Conservation (phyloP, 1,139 yeast genomes). For the Sugiyamaella castrensis region DNA sequence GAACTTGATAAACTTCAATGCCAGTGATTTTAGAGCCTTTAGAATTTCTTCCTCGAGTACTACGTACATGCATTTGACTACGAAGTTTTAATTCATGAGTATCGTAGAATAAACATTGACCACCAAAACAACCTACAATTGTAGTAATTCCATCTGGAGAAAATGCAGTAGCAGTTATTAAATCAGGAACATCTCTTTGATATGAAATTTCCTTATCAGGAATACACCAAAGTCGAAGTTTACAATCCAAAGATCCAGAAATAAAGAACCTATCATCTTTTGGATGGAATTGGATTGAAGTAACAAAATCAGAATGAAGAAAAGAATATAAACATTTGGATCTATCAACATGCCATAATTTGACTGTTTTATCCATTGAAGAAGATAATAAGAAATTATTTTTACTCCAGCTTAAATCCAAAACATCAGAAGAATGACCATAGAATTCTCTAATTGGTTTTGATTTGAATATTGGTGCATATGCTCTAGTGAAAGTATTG, state of each 20-base stretch:
- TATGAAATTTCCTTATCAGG: slow-evolving; percentile 63
- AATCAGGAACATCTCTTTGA: slow-evolving; percentile 42
- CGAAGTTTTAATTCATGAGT: slow-evolving; percentile 61
- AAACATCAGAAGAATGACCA: slow-evolving; percentile 69
- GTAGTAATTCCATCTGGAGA: slow-evolving; percentile 67
- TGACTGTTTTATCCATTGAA: slow-evolving; percentile 81
- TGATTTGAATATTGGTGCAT: slow-evolving; percentile 82
- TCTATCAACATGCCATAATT: slow-evolving; percentile 81
- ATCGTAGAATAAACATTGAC: slow-evolving; percentile 59
- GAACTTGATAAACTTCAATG: slow-evolving; percentile 29
- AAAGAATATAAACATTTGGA: slow-evolving; percentile 62
- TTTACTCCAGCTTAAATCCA: slow-evolving; percentile 83
- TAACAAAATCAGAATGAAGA: slow-evolving; percentile 75
- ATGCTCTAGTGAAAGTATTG: slow-evolving; percentile 28
- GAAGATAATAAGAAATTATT: slow-evolving; percentile 78
- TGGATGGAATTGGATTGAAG: slow-evolving; percentile 80
- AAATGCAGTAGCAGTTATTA: slow-evolving; percentile 68
- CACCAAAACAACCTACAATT: slow-evolving; percentile 80
- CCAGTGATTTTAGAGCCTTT: slow-evolving; percentile 39
- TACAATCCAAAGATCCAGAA: slow-evolving; percentile 78
- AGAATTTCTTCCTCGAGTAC: slow-evolving; percentile 38
- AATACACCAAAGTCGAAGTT: slow-evolving; percentile 79
- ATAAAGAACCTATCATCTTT: slow-evolving; percentile 83
- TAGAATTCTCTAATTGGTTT: slow-evolving; percentile 57
- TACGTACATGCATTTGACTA: slow-evolving; percentile 54